Conservation (phyloP, 371 early-diverging fungal genomes). For the Mortierella sp. region DNA sequence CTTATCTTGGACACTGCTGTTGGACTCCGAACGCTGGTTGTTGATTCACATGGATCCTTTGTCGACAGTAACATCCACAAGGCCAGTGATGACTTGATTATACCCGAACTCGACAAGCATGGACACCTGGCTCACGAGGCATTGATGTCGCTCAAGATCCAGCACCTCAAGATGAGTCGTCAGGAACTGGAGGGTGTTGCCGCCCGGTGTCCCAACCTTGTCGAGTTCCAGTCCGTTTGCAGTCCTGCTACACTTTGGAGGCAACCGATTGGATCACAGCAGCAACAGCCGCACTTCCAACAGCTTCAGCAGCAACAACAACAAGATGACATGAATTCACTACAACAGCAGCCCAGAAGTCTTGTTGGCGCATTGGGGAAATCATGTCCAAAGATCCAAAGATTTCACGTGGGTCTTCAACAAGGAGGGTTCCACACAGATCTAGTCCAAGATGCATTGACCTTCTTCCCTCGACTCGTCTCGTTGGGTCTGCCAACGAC, state of each 20-base stretch:
- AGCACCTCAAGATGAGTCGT: constrained; percentile 40
- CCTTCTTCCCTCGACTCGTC: constrained; percentile 22
- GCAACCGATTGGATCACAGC: neutral
- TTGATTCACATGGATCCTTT: constrained; percentile 44
- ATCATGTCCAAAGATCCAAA: constrained; percentile 23
- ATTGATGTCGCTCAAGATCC: constrained; percentile 37
- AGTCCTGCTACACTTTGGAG: constrained; percentile 41
- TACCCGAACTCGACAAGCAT: too few relatives aligned
- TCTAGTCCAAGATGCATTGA: constrained; percentile 32
- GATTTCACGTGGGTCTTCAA: constrained; percentile 42
- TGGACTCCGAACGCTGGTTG: constrained; percentile 19
- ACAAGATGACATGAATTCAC: neutral
- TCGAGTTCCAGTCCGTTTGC: constrained; percentile 44
- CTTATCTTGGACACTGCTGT: constrained; percentile 39
- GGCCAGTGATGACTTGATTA: too few relatives aligned
- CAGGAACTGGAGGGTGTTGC: constrained; percentile 29
- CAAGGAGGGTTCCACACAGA: constrained; percentile 51
- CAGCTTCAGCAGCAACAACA: constrained; percentile 1
- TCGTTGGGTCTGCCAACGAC: constrained; percentile 43
- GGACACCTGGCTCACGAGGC: constrained; percentile 1
- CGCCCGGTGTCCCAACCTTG: constrained; percentile 41
- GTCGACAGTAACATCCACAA: constrained; percentile 19
- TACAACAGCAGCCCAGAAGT: constrained; percentile 13
- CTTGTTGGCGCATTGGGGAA: constrained; percentile 26
- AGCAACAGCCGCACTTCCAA: neutral